Evolutionary conservation across 108 stramenopile genomes (phyloP).

Genomic region (Skeletonema costatum): DNA sequence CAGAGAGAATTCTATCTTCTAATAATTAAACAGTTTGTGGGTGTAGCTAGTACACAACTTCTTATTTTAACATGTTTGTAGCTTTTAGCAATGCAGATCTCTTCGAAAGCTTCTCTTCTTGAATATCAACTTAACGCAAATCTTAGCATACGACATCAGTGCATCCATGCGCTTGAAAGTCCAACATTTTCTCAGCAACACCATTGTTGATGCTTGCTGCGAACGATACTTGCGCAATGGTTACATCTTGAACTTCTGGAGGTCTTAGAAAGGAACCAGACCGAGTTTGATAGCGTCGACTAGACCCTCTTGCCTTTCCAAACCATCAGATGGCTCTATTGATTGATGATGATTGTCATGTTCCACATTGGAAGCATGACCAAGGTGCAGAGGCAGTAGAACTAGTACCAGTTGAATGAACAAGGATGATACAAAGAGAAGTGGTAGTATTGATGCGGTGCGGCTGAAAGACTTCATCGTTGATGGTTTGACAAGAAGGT

Average conservation of each 20-base stretch:
- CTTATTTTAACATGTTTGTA: not conserved
- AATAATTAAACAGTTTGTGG: not conserved
- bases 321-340: not conserved
- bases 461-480: not conserved
- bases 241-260: not conserved
- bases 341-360: not conserved
- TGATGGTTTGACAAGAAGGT: not conserved
- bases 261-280: not conserved
- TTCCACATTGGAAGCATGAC: not conserved
- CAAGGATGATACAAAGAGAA: not conserved
- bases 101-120: no score
- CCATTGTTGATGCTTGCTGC: no score
- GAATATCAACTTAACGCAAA: no score
- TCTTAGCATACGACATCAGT: no score
- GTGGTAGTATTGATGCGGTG: not conserved
- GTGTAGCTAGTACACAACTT: not conserved
- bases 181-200: no score
- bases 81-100: not conserved
- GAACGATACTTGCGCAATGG: not conserved
- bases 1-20: conserved; percentile 14
- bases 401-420: not conserved
- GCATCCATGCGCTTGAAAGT: no score
- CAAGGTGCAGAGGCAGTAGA: not conserved
- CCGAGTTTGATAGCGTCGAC: no score
- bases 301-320: not conserved